Conservation (phyloP, 371 early-diverging fungal species). For the Haplosporangium sp. region DNA sequence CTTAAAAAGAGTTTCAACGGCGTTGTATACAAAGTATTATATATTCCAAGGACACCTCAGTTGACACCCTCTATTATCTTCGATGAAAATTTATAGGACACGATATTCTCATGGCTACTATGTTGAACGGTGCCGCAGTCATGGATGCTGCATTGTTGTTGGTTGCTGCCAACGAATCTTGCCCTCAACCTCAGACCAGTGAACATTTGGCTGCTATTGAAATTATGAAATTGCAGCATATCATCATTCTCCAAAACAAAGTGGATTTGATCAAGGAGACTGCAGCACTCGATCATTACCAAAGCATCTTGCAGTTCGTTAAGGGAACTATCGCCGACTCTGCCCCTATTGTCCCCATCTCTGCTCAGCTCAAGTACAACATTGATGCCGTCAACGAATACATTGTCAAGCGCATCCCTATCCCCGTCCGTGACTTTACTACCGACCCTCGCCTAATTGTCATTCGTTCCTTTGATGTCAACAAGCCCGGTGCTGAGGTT, state of each 20-base stretch:
- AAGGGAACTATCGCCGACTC: slow-evolving; percentile 96
- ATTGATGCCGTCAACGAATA: slow-evolving; percentile 99
- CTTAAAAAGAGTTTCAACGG: background rate
- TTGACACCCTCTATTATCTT: background rate
- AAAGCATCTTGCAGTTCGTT: slow-evolving; percentile 95
- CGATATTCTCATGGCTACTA: slow-evolving; percentile 99
- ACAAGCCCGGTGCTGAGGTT: slow-evolving; percentile 99
- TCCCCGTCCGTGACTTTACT: slow-evolving; percentile 96
- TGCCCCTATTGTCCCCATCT: slow-evolving; percentile 99
- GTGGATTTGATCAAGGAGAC: slow-evolving; percentile 98
- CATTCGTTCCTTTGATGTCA: slow-evolving; percentile 99
- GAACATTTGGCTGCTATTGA: slow-evolving; percentile 99
- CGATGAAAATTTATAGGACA: slow-evolving; percentile 64
- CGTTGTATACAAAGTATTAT: background rate
- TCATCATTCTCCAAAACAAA: slow-evolving; percentile 99
- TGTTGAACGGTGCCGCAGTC: slow-evolving; percentile 99
- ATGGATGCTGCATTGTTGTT: slow-evolving; percentile 99
- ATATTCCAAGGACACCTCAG: background rate
- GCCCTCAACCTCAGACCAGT: slow-evolving; percentile 99
- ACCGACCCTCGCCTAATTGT: slow-evolving; percentile 97
- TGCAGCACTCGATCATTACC: slow-evolving; percentile 95
- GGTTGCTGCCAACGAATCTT: slow-evolving; percentile 99
- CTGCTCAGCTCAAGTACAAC: slow-evolving; percentile 99
- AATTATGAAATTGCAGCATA: slow-evolving; percentile 98
- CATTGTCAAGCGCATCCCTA: slow-evolving; percentile 98